These are phyloP conservation scores for Saturnispora hagleri DNA, from an alignment of 805 yeast species.

Conservation along the genomic window DNA sequence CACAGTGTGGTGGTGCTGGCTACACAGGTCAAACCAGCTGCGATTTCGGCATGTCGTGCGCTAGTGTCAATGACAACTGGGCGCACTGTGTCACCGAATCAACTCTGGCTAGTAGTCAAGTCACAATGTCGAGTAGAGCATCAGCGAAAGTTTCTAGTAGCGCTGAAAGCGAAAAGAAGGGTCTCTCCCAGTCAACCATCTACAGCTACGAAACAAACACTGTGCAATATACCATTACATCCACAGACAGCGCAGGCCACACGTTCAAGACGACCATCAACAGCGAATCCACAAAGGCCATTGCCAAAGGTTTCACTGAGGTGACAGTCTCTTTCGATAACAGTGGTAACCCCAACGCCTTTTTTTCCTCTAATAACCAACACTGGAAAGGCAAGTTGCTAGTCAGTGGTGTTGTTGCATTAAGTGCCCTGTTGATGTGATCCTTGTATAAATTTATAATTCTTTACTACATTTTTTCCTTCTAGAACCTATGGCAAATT, in stretches of 20 bases:
- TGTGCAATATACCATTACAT: neutral
- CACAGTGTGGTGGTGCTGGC: constrained; percentile 25
- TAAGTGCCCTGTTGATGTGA: constrained; percentile 14
- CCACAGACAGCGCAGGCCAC: constrained; percentile 3
- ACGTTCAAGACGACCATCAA: constrained; percentile 6
- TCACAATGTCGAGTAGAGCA: neutral
- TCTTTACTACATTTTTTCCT: constrained; percentile 8
- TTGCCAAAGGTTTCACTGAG: constrained; percentile 15
- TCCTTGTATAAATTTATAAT: neutral
- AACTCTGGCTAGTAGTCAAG: neutral
- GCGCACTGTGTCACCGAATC: neutral
- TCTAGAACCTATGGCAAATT: neutral
- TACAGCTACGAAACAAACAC: constrained; percentile 1
- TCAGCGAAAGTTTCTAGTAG: neutral
- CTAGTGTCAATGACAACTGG: constrained; percentile 22
- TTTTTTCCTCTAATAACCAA: neutral
- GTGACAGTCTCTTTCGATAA: constrained; percentile 14
- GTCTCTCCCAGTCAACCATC: neutral
- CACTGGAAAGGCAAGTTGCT: constrained; percentile 18
- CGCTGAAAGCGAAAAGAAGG: neutral
- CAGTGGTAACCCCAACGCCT: constrained; percentile 7
- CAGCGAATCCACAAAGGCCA: constrained; percentile 13
- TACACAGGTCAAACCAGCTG: constrained; percentile 23
- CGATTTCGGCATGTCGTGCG: constrained; percentile 18
- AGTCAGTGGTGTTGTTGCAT: constrained; percentile 17